Evolutionary conservation across 495 filamentous ascomycete species (phyloP).

Genomic region (Massariosphaeria phaeospora): DNA sequence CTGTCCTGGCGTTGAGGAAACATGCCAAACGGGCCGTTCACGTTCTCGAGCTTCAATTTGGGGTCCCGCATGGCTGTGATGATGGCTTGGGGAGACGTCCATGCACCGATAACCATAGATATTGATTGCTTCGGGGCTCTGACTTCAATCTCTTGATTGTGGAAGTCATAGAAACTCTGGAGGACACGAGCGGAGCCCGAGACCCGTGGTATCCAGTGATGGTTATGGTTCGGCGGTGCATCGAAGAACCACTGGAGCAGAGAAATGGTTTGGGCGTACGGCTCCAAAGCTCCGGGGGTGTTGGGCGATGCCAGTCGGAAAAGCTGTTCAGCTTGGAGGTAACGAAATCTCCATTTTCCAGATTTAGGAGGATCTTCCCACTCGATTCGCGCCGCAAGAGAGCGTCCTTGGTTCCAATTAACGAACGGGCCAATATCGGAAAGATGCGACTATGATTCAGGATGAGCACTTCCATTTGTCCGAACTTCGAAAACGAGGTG

Average conservation of each 20-base stretch:
- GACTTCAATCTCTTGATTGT: not conserved
- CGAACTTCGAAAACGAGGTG: not conserved
- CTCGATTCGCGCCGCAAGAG: not conserved
- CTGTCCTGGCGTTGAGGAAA: not conserved
- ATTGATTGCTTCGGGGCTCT: not conserved
- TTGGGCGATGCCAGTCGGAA: not conserved
- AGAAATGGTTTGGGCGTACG: not conserved
- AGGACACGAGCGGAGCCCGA: not conserved
- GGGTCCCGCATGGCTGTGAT: not conserved
- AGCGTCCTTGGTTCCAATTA: not conserved
- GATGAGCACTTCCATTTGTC: not conserved
- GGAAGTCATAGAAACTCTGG: not conserved
- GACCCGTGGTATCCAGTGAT: not conserved
- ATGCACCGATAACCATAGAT: not conserved
- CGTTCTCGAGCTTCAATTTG: not conserved
- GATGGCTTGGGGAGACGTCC: not conserved
- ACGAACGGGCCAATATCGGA: not conserved
- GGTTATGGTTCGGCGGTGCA: not conserved
- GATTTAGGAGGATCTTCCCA: not conserved
- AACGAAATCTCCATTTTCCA: not conserved
- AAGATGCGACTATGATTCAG: not conserved
- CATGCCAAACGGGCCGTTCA: not conserved
- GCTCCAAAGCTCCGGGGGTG: not conserved
- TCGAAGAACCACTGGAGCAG: not conserved
- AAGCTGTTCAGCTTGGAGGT: not conserved